Conservation (phyloP, 2,329 filamentous ascomycete genomes). For the Sporothrix humicola region DNA sequence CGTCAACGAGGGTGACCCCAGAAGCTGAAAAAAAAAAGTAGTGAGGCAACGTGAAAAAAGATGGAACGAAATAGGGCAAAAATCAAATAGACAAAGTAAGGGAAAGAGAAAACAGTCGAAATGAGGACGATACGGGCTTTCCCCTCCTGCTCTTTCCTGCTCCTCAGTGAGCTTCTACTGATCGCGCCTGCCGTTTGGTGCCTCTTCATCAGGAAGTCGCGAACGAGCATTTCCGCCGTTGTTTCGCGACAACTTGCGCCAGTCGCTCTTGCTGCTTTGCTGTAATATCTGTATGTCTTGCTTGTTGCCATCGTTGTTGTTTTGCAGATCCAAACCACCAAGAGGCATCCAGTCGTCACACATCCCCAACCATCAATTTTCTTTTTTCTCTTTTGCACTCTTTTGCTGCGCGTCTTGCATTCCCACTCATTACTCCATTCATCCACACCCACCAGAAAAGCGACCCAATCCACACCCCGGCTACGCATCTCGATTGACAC, state of each 20-base stretch:
- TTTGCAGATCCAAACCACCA: constrained; percentile 22
- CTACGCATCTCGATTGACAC: constrained; percentile 25
- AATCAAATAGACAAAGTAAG: neutral
- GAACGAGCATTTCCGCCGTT: neutral
- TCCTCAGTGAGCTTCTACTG: neutral
- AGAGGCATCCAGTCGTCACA: neutral
- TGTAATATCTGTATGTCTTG: neutral
- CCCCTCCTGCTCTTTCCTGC: neutral
- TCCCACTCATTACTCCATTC: constrained; percentile 17
- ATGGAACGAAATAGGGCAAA: neutral
- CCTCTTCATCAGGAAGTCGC: constrained; percentile 9
- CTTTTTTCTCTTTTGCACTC: constrained; percentile 1
- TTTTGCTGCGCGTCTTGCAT: neutral
- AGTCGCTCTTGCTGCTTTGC: neutral
- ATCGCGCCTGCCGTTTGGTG: constrained; percentile 32
- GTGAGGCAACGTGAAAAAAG: neutral
- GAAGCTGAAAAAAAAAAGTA: constrained; percentile 29
- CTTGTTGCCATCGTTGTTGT: neutral
- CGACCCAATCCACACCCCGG: constrained; percentile 17
- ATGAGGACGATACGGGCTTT: neutral
- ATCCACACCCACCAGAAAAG: constrained; percentile 18
- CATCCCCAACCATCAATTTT: neutral
- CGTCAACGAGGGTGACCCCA: constrained; percentile 21
- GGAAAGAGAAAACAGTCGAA: neutral
- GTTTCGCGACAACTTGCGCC: neutral